Evolutionary conservation across 1,284 basidiomycete species (phyloP).

Genomic region (Naganishia sp.): DNA sequence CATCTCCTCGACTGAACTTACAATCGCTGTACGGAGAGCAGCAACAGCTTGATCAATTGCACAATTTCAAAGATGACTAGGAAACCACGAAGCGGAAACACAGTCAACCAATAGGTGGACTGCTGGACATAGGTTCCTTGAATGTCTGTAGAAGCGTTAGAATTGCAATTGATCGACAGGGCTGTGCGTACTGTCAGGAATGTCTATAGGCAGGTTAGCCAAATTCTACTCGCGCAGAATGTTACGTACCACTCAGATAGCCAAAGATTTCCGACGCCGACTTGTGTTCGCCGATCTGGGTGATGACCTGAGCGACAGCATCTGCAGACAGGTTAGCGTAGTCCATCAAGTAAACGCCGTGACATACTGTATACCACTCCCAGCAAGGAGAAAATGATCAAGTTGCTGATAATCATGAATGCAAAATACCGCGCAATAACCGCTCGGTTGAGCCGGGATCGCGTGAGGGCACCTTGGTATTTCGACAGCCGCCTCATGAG

Average conservation of each 20-base stretch:
- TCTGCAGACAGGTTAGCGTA: conserved; percentile 52
- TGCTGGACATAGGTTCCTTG: conserved; percentile 80
- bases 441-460: conserved; percentile 63
- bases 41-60: conserved; percentile 85
- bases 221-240: not conserved
- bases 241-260: conserved; percentile 55
- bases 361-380: conserved; percentile 78
- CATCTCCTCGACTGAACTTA: conserved; percentile 41
- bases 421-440: conserved; percentile 87
- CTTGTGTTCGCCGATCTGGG: conserved; percentile 65
- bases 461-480: conserved; percentile 72
- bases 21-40: conserved; percentile 80
- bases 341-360: not conserved
- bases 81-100: conserved; percentile 92
- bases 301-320: conserved; percentile 67
- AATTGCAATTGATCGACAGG: conserved; percentile 11
- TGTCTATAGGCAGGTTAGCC: conserved; percentile 29
- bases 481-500: conserved; percentile 80
- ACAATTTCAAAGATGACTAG: conserved; percentile 91
- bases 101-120: conserved; percentile 88
- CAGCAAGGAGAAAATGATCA: conserved; percentile 88
- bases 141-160: conserved; percentile 59
- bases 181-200: conserved; percentile 39
- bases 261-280: conserved; percentile 69
- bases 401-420: conserved; percentile 73